phyloP scores from a whole-genome alignment of 257 asterid genomes.

The Solanum pinnatisectum region DNA sequence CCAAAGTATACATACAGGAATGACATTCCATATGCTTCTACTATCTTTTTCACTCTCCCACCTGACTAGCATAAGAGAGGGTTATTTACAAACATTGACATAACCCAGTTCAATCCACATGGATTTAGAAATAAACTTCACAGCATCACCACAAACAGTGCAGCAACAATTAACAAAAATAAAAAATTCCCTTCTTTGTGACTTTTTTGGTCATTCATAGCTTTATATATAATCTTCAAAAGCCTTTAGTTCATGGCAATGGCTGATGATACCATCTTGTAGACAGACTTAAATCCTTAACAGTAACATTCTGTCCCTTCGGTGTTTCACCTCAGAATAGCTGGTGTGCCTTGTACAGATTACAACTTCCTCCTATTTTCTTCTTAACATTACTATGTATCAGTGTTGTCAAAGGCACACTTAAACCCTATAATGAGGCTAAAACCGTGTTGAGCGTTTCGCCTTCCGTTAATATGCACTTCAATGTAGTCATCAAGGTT shows the following conservation, averaged over 20 bases:
- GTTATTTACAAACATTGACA: neutral
- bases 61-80: neutral
- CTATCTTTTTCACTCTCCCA: neutral
- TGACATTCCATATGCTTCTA: neutral
- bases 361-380: neutral
- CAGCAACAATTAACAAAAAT: neutral
- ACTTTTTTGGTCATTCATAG: neutral
- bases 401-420: neutral
- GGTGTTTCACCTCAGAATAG: neutral
- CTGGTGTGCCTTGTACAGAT: neutral
- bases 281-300: neutral
- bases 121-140: neutral
- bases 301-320: neutral
- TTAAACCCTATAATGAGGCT: neutral
- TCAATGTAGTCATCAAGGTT: neutral
- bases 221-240: neutral
- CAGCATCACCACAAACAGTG: neutral
- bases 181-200: neutral
- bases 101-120: neutral
- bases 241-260: neutral
- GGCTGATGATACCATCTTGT: neutral
- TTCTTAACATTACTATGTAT: neutral
- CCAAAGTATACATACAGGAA: neutral
- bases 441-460: neutral
- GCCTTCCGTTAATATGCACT: neutral